Conservation (phyloP, 2,329 filamentous ascomycete genomes). For the Coniochaeta hoffmannii region DNA sequence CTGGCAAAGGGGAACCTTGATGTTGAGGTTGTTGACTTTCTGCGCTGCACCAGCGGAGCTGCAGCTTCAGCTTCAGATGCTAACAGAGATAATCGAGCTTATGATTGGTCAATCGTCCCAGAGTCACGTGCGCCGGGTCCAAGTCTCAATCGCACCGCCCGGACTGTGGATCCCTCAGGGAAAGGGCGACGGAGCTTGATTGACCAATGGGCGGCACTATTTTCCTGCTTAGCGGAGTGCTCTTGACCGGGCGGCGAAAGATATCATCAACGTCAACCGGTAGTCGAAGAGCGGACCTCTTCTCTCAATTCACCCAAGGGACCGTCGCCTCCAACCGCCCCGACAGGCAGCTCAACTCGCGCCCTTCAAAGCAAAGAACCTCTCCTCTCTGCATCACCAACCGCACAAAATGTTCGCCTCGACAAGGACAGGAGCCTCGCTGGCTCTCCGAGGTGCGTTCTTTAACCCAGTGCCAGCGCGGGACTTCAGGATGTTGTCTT, state of each 20-base stretch:
- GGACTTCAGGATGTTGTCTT: no score
- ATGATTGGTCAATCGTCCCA: neutral
- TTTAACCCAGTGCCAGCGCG: neutral
- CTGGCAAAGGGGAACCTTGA: neutral
- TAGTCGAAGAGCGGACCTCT: neutral
- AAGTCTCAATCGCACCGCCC: neutral
- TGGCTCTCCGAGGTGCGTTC: slow-evolving; percentile 43
- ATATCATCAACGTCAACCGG: slow-evolving; percentile 4
- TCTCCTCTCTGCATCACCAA: neutral
- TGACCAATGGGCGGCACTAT: neutral
- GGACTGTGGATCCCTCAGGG: neutral
- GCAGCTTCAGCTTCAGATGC: neutral
- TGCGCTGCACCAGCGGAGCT: neutral
- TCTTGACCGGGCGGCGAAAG: slow-evolving; percentile 1
- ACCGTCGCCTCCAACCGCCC: neutral
- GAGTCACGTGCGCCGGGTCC: neutral
- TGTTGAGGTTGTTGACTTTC: neutral
- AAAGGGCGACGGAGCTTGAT: neutral
- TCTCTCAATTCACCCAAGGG: neutral
- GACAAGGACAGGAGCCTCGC: slow-evolving; percentile 42
- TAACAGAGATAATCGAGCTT: neutral
- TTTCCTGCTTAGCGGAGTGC: slow-evolving; percentile 3
- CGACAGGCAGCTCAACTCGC: neutral
- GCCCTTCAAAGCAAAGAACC: neutral
- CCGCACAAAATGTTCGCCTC: slow-evolving; percentile 36